Base-by-base conservation (phyloP, 169 alveolate genomes). In the Eimeria acervulina region DNA sequence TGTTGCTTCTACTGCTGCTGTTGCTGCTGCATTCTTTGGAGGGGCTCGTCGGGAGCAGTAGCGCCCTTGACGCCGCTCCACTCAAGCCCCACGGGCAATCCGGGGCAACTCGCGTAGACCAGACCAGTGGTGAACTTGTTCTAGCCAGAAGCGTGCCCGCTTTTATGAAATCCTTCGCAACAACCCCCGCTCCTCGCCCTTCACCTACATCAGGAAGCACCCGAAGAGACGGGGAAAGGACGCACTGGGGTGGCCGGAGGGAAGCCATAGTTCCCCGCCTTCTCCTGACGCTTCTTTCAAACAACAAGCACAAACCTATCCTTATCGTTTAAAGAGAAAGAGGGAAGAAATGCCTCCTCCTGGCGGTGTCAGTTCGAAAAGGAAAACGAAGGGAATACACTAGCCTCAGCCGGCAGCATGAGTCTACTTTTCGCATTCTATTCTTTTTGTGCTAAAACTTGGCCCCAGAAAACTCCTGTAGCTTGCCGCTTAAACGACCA, bases 91-190 rank as follows among this genome's bases (percentile, higher is more conserved):
- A 47, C 5, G 91, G 91, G 70, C 91, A 83, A 21, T 83, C 91
- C 33, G 91, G 91, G 28, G 91, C 74, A n/a, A 51, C 51, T 33
- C 91, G 91, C 3, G 74, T 33, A 31, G 91, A 51, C 91, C 91
- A 83, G 91, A 83, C 91, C 51, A 83, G 70, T 2, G 91, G 91
- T 15, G n/a, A 47, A 28, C 51, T 6, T 21, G 47, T 47, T 12
- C 74, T 42, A 21, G 52, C 68, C 13, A 83, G 74, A n/a, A 83
- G 74, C 44, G 59, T 83, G 2, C 91, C 91, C 51, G 91, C 91
- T 36, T 83, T 83, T 83, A 83, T 83, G 91, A 83, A 83, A 19
- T 83, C 74, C 28, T 6, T 31, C 72, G 91, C 91, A 21, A 83
- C 91, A 83, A 83, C 40, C 21, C 91, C 91, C n/a, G 74, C 91